These are phyloP conservation scores for Pezicula rhizophila DNA, from an alignment of 2,329 filamentous ascomycete genomes.

Conservation along the genomic window DNA sequence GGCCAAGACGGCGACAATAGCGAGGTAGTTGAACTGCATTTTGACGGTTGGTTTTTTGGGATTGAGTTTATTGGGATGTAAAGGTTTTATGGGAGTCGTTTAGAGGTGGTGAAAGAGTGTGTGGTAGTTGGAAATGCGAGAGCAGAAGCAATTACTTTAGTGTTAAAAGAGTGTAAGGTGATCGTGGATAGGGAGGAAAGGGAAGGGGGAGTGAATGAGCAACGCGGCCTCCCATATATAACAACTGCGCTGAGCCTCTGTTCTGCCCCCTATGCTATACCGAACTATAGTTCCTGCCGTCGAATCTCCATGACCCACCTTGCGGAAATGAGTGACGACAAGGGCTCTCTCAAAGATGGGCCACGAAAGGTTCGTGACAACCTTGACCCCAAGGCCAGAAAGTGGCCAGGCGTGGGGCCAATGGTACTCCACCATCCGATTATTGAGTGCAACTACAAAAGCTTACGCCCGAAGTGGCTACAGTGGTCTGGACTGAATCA, in stretches of 20 bases:
- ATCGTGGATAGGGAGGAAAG: constrained; percentile 20
- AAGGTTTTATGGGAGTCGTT: constrained; percentile 7
- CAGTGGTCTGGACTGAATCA: too few species aligned
- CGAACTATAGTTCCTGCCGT: not conserved
- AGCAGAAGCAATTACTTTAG: constrained; percentile 14
- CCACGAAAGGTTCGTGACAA: too few species aligned
- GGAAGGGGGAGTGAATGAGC: constrained; percentile 1
- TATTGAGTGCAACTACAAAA: too few species aligned
- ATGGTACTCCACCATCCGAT: too few species aligned
- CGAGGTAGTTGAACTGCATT: constrained; percentile 28
- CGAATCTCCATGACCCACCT: constrained; percentile 8
- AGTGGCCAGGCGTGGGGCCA: too few species aligned
- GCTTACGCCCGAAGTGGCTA: too few species aligned
- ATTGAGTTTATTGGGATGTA: constrained; percentile 9
- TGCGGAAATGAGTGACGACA: constrained; percentile 13
- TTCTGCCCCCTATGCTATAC: constrained; percentile 1
- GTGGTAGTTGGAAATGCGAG: constrained; percentile 7
- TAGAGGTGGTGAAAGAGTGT: constrained; percentile 12
- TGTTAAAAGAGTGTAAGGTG: constrained; percentile 25
- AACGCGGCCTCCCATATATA: constrained; percentile 2
- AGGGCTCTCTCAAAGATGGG: too few species aligned
- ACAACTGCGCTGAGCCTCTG: constrained; percentile 1
- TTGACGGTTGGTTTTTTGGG: constrained; percentile 22
- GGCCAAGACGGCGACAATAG: constrained; percentile 20
- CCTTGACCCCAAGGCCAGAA: too few species aligned